Evolutionary conservation across 371 early-diverging fungal genomes (phyloP), one percentile per base, ranked within the genome.

Genomic region (Mucor racemosus): DNA sequence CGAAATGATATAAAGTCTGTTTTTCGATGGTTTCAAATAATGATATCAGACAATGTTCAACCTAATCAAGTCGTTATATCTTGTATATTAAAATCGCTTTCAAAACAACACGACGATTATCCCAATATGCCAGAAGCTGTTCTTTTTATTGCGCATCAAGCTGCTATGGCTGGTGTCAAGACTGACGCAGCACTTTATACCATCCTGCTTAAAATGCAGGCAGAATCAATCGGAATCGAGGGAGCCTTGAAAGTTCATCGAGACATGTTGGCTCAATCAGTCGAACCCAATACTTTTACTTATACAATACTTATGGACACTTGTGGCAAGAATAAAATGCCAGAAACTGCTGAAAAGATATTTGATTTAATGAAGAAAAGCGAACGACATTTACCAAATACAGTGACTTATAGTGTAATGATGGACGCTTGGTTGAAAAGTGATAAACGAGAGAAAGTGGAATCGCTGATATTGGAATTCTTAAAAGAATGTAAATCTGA

Each of bases 331-430:
- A 58, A 72, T 26, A 62, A 67, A 4, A 66, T 71, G 63, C 73
- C 74, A n/a, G 80, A 79, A 46, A 74, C 74, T 14, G 81, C 81
- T 6, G 71, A 76, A 48, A 67, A 73, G 62, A 79, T 84, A 19
- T 84, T 84, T 60, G 71, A 79, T 17, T 60, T 81, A 57, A 81
- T 84, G 84, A 68, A 73, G 35, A 65, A 69, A 11, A 74, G 72
- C 21, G 35, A 48, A 7, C 48, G 57, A 15, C 66, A 74, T 31
- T 35, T 62, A 15, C 84, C 84, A 0, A 80, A 77, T 53, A 79
- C 84, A 3, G 67, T 70, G 0, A 84, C 84, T 11, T 84, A 79
- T 59, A 77, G 69, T 50, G 76, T 70, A 3, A 66, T 88, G 72
- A 73, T 86, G 48, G 77, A 80, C 33, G 80, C 72, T 4, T 82